A percentile compares a stretch with the other conserved stretches of the same genome.
Conservation (phyloP, 305 asterid species). For the Fraxinus paxiana region DNA sequence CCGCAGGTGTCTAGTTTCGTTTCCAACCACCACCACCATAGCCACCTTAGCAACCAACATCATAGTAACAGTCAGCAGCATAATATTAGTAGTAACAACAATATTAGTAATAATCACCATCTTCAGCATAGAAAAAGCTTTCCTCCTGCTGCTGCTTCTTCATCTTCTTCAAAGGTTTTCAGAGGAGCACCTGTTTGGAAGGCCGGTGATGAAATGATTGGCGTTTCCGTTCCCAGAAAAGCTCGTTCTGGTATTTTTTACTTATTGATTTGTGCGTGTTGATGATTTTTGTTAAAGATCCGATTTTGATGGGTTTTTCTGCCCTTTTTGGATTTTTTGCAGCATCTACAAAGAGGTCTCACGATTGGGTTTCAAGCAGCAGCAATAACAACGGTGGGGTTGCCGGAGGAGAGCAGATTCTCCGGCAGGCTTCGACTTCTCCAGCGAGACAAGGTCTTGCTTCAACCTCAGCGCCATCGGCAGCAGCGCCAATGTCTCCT, state of each 20-base stretch:
- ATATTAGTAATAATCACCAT: slow-evolving; percentile 37
- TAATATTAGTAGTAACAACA: slow-evolving; percentile 18
- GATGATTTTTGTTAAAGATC: slow-evolving; percentile 8
- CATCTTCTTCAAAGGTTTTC: slow-evolving; percentile 39
- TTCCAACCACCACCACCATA: slow-evolving; percentile 36
- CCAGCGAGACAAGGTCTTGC: slow-evolving; percentile 55
- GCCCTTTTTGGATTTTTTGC: slow-evolving; percentile 16
- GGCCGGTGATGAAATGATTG: slow-evolving; percentile 88
- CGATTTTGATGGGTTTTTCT: slow-evolving; percentile 14
- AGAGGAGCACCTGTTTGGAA: slow-evolving; percentile 81
- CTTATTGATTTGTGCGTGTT: background rate
- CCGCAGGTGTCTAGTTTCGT: slow-evolving; percentile 36
- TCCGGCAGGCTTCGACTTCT: slow-evolving; percentile 52
- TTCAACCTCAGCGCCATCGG: slow-evolving; percentile 38
- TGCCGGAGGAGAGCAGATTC: slow-evolving; percentile 55
- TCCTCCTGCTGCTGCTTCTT: slow-evolving; percentile 43
- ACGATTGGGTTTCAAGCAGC: slow-evolving; percentile 69
- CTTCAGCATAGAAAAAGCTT: slow-evolving; percentile 66
- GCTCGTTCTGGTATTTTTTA: slow-evolving; percentile 72
- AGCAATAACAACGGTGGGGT: slow-evolving; percentile 44
- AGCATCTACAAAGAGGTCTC: slow-evolving; percentile 86
- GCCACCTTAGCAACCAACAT: slow-evolving; percentile 30
- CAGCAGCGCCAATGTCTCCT: slow-evolving; percentile 70
- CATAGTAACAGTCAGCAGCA: slow-evolving; percentile 35
- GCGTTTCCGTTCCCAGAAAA: slow-evolving; percentile 90